phyloP scores from a whole-genome alignment of 2,329 filamentous ascomycete genomes.

The Monosporascus sp. region DNA sequence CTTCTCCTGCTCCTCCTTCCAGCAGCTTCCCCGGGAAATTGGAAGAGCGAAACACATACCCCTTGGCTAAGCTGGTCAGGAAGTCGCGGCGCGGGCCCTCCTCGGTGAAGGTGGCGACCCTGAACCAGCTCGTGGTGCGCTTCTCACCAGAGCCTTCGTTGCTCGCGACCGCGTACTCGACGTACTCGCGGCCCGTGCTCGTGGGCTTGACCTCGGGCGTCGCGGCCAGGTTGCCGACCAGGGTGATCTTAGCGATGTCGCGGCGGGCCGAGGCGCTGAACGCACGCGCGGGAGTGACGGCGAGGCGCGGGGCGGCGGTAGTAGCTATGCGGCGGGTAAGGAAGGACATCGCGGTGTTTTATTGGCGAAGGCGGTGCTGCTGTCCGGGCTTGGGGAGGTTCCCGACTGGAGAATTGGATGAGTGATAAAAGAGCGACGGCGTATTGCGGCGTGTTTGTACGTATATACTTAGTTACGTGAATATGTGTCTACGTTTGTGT shows the following conservation, averaged over 20 bases:
- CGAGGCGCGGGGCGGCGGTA: conserved; percentile 38
- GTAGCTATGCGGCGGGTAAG: conserved; percentile 47
- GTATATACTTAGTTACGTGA: too few relatives aligned
- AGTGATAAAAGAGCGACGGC: too few relatives aligned
- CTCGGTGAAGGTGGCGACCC: conserved; percentile 63
- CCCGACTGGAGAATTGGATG: too few relatives aligned
- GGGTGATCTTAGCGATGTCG: conserved; percentile 70
- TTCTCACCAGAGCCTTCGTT: conserved; percentile 63
- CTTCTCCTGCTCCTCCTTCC: neutral
- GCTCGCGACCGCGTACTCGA: conserved; percentile 74
- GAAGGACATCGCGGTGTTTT: conserved; percentile 41
- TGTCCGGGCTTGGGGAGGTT: too few relatives aligned
- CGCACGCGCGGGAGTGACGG: conserved; percentile 48
- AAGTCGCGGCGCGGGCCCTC: conserved; percentile 68
- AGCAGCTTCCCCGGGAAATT: neutral
- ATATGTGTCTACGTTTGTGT: too few relatives aligned
- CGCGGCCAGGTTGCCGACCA: conserved; percentile 80
- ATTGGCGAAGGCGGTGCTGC: neutral
- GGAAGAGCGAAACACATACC: conserved; percentile 52
- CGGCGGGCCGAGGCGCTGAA: conserved; percentile 70
- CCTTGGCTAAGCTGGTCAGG: conserved; percentile 71
- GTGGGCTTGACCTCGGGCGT: conserved; percentile 71
- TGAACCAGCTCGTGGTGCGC: conserved; percentile 80
- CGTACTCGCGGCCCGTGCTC: conserved; percentile 64
- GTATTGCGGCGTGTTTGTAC: too few relatives aligned